Base-by-base conservation (phyloP, 306 rosid species). In the Casuarina equisetifolia region DNA sequence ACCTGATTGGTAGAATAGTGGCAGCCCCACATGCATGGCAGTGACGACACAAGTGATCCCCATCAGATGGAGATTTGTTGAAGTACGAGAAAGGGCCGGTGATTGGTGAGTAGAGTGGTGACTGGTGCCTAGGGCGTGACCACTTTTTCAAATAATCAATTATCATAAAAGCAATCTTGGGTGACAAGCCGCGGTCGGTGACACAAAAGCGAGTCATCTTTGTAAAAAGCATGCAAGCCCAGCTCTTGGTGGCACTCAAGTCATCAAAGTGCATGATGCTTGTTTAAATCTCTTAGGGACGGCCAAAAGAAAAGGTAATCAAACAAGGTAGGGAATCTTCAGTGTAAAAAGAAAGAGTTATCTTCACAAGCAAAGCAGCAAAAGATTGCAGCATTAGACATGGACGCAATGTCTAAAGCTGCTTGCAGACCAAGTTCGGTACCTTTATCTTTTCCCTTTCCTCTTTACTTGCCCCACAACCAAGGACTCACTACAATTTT, bases 391-490 rank as follows among this genome's bases (percentile, higher is more conserved):
- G 1, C 6, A 20, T 66, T 61, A 58, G 55, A 19, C 67, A 69
- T 63, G 57, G 48, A 68, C 81, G 62, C 72, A 73, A 46, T 7
- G 78, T 82, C 80, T 77, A 88, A 88, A 90, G 90, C 81, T 86
- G 80, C 88, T 86, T 92, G 84, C 72, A 39, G 79, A 74, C 71
- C 80, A 89, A 85, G 95, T 89, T 84, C 84, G 70, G 92, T 80
- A 86, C 82, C 83, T 36, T 80, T 69, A 25, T 46, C 9, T 54
- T 72, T 70, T 81, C 74, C 13, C 10, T 20, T 57, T 44, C 40
- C 32, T 38, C 72, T 62, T 71, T 67, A 73, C 73, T 19, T 38
- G 3, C 59, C 63, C 55, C 46, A 76, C 85, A 76, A 64, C 84
- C 61, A 78, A 79, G 77, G 82, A 70, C 62, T 74, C 86, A 86